phyloP scores from a whole-genome alignment of 2,329 filamentous ascomycete species.

The Kalaharituber pfeilii region DNA sequence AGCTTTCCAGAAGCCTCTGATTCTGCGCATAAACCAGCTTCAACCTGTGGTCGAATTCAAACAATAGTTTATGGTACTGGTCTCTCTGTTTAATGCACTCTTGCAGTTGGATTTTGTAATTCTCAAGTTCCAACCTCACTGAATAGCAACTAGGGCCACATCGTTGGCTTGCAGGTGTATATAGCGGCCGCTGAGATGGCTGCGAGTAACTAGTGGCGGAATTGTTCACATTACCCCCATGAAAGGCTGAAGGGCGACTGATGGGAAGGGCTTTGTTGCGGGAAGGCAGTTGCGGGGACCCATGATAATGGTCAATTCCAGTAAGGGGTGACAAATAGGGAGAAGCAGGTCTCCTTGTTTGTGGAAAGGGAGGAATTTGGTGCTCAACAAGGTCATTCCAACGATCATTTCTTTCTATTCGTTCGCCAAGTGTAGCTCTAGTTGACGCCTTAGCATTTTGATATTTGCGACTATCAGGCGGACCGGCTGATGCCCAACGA shows the following conservation, averaged over 20 bases:
- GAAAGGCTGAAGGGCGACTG: background rate
- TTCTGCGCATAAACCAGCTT: background rate
- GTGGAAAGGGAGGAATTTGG: background rate
- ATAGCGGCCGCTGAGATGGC: background rate
- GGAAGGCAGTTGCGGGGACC: background rate
- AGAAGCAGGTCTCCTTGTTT: background rate
- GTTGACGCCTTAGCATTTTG: background rate
- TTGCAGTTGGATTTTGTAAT: background rate
- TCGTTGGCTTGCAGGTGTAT: background rate
- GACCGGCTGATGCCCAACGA: background rate
- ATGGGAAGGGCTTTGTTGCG: background rate
- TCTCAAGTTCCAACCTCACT: background rate
- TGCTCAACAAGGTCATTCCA: background rate
- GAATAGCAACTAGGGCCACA: background rate
- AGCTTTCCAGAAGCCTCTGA: background rate
- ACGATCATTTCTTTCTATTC: background rate
- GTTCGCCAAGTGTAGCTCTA: background rate
- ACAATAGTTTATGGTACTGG: background rate
- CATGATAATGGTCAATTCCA: background rate
- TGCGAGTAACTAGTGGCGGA: background rate
- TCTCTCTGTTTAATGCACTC: background rate
- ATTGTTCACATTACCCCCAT: background rate
- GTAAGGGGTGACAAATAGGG: background rate
- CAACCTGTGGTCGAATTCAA: background rate
- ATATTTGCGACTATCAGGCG: background rate